Conservation (phyloP, 768 basidiomycete genomes). For the Suillus alpinus region DNA sequence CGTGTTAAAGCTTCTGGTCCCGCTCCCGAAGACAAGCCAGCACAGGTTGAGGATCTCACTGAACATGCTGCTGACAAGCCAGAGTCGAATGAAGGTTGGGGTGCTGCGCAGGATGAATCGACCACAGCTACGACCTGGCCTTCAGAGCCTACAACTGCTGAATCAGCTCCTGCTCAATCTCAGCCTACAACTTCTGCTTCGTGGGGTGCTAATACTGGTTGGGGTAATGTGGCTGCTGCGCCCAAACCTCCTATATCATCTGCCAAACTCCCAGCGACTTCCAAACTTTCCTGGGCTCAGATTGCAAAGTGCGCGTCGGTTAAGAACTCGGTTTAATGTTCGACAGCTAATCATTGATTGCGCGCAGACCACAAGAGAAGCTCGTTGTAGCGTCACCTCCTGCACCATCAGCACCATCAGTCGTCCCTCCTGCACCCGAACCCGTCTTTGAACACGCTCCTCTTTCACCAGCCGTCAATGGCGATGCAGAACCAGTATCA, state of each 20-base stretch:
- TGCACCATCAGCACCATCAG: constrained; percentile 20
- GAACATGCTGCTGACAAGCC: constrained; percentile 17
- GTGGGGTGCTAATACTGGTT: constrained; percentile 37
- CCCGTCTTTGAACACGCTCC: constrained; percentile 21
- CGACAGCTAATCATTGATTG: constrained; percentile 3
- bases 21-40: constrained; percentile 30
- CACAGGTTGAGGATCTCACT: constrained; percentile 16
- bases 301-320: constrained; percentile 60
- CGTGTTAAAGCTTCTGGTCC: constrained; percentile 28
- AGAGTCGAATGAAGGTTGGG: constrained; percentile 14
- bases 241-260: constrained; percentile 23
- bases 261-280: constrained; percentile 62
- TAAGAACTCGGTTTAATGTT: constrained; percentile 3
- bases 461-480: constrained; percentile 26
- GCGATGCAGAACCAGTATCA: constrained; percentile 33
- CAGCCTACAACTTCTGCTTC: constrained; percentile 31
- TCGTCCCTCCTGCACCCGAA: constrained; percentile 20
- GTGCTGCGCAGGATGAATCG: constrained; percentile 13
- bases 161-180: constrained; percentile 4
- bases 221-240: constrained; percentile 24
- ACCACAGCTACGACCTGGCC: constrained; percentile 10
- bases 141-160: constrained; percentile 13
- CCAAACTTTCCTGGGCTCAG: constrained; percentile 85
- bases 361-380: constrained; percentile 63
- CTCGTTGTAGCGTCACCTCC: constrained; percentile 42